Percentiles rank a stretch among this genome's conserved stretches.
phyloP scores from a whole-genome alignment of 345 rosid species.

The Eucalyptus viminalis region DNA sequence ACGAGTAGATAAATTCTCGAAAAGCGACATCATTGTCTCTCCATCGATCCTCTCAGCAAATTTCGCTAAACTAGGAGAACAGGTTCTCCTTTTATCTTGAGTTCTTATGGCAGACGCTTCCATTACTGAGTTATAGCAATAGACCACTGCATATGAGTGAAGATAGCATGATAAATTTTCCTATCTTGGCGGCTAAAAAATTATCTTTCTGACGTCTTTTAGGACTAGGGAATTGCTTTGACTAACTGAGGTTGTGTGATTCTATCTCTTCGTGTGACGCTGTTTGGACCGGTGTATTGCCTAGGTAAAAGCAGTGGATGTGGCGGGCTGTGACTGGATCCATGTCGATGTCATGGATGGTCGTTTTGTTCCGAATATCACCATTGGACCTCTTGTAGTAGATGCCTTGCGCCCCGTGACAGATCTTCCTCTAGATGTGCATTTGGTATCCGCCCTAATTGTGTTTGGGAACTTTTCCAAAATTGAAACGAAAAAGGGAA shows the following conservation, averaged over 20 bases:
- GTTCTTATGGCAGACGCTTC: not conserved
- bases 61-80: slow-evolving; percentile 87
- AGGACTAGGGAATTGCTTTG: not conserved
- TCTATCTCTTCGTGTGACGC: not conserved
- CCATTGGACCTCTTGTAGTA: slow-evolving; percentile 93
- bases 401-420: slow-evolving; percentile 90
- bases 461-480: not conserved
- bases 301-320: slow-evolving; percentile 82
- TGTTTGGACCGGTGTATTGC: not conserved
- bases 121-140: not conserved
- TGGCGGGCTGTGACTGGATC: slow-evolving; percentile 96
- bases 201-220: not conserved
- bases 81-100: slow-evolving; percentile 19
- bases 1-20: slow-evolving; percentile 90
- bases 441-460: slow-evolving; percentile 36
- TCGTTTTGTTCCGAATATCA: slow-evolving; percentile 93
- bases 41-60: slow-evolving; percentile 95
- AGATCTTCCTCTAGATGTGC: slow-evolving; percentile 96
- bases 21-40: slow-evolving; percentile 80
- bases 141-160: not conserved
- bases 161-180: not conserved
- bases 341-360: slow-evolving; percentile 99
- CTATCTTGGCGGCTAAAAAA: not conserved
- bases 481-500: not conserved
- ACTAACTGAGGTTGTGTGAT: not conserved